These are phyloP conservation scores for Colletotrichum caudatum DNA, from an alignment of 2,329 filamentous ascomycete species.

Conservation along the genomic window DNA sequence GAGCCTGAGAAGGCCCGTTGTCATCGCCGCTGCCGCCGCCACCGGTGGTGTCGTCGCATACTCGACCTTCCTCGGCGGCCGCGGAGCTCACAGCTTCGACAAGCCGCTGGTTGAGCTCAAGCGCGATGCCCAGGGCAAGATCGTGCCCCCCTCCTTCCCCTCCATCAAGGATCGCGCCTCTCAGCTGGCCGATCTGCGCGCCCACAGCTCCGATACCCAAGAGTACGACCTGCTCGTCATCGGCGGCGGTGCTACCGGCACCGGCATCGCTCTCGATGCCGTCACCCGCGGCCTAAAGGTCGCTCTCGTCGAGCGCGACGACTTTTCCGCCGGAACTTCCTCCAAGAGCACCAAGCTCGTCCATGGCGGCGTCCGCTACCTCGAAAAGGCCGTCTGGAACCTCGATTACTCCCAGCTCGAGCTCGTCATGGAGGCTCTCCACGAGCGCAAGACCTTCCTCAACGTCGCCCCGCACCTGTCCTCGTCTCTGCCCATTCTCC, in stretches of 20 bases:
- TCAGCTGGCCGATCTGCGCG: conserved; percentile 56
- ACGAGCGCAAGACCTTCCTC: conserved; percentile 85
- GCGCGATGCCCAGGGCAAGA: conserved; percentile 53
- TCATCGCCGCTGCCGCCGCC: conserved; percentile 46
- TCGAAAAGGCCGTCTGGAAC: conserved; percentile 89
- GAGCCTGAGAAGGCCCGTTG: conserved; percentile 52
- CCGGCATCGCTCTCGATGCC: conserved; percentile 85
- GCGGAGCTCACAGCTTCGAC: conserved; percentile 49
- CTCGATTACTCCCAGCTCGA: conserved; percentile 86
- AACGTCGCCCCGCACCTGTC: conserved; percentile 87
- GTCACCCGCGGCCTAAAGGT: conserved; percentile 83
- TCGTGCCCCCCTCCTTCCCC: conserved; percentile 54
- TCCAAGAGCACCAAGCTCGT: conserved; percentile 91
- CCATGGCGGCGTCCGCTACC: conserved; percentile 85
- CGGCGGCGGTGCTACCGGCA: conserved; percentile 82
- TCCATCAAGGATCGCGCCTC: conserved; percentile 51
- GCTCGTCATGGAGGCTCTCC: conserved; percentile 83
- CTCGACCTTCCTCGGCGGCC: conserved; percentile 45
- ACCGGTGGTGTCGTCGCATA: conserved; percentile 50
- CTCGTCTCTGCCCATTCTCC: conserved; percentile 84
- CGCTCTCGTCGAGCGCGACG: conserved; percentile 83
- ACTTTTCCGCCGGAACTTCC: conserved; percentile 85
- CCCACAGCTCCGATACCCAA: conserved; percentile 56
- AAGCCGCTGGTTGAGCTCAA: conserved; percentile 51
- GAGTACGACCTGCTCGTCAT: conserved; percentile 84